Evolutionary conservation across 1,139 yeast genomes (phyloP).

Genomic region (Zygoascus meyerae): DNA sequence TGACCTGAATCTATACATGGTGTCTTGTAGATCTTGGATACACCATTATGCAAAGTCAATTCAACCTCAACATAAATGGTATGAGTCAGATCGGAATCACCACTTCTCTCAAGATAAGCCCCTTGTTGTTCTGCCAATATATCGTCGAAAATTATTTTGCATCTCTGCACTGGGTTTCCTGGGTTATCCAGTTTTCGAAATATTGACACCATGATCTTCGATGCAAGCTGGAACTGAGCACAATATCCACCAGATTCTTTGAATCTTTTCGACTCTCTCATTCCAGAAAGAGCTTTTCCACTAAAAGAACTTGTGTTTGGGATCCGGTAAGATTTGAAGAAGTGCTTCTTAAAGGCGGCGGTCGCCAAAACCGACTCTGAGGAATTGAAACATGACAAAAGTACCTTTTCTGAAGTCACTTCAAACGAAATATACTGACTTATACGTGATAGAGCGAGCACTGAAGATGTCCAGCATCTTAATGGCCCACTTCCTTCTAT

Average conservation of each 20-base stretch:
- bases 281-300: neutral
- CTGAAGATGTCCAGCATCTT: conserved; percentile 18
- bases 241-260: conserved; percentile 4
- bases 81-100: neutral
- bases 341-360: conserved; percentile 13
- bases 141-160: conserved; percentile 12
- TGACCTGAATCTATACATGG: conserved; percentile 25
- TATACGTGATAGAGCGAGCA: conserved; percentile 16
- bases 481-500: conserved; percentile 17
- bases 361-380: conserved; percentile 19
- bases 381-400: conserved; percentile 17
- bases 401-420: conserved; percentile 13
- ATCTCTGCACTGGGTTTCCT: conserved; percentile 14
- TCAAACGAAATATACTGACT: conserved; percentile 21
- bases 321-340: conserved; percentile 15
- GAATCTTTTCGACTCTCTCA: conserved; percentile 1
- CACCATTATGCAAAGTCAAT: conserved; percentile 20
- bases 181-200: conserved; percentile 23
- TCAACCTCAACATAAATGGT: conserved; percentile 17
- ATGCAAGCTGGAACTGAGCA: conserved; percentile 21
- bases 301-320: neutral
- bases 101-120: neutral
- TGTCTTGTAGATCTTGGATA: conserved; percentile 25
- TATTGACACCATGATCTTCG: conserved; percentile 19
- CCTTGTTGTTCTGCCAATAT: conserved; percentile 11